Conservation (phyloP, 116 monocot species). For the Cymodocea nodosa region DNA sequence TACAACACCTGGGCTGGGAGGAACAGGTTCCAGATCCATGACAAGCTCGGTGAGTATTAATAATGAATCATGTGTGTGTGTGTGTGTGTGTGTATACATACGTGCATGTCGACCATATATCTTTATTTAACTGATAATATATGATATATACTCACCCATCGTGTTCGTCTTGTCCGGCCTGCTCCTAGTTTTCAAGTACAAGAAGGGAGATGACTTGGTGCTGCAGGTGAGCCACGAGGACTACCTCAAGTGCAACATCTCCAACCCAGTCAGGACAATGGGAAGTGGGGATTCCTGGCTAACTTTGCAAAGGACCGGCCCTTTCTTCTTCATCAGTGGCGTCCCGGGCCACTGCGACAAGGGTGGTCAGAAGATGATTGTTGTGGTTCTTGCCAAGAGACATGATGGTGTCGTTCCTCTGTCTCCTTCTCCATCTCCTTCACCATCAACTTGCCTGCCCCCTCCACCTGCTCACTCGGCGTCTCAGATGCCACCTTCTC, state of each 20-base stretch:
- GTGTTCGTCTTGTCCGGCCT: too few species aligned
- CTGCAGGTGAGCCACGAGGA: slow-evolving; percentile 29
- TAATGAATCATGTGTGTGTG: background rate
- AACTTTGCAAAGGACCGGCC: slow-evolving; percentile 21
- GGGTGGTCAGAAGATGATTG: slow-evolving; percentile 9
- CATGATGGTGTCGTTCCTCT: too few species aligned
- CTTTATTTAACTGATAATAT: too few species aligned
- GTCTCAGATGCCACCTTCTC: too few species aligned
- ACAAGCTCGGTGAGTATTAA: slow-evolving; percentile 5
- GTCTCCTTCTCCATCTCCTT: background rate
- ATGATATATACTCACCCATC: too few species aligned
- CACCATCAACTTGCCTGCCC: too few species aligned
- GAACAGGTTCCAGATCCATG: slow-evolving; percentile 3
- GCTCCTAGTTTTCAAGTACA: slow-evolving; percentile 50
- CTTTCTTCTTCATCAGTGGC: slow-evolving; percentile 43
- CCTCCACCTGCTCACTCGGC: too few species aligned
- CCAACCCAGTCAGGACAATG: slow-evolving; percentile 19
- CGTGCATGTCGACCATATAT: too few species aligned
- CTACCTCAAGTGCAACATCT: slow-evolving; percentile 29
- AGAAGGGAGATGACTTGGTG: slow-evolving; percentile 30
- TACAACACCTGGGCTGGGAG: slow-evolving; percentile 4
- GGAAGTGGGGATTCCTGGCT: slow-evolving; percentile 23
- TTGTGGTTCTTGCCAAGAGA: slow-evolving; percentile 4
- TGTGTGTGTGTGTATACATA: too few species aligned
- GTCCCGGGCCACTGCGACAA: slow-evolving; percentile 15